Conservation (phyloP, 768 basidiomycete species). For the Collybia nuda region DNA sequence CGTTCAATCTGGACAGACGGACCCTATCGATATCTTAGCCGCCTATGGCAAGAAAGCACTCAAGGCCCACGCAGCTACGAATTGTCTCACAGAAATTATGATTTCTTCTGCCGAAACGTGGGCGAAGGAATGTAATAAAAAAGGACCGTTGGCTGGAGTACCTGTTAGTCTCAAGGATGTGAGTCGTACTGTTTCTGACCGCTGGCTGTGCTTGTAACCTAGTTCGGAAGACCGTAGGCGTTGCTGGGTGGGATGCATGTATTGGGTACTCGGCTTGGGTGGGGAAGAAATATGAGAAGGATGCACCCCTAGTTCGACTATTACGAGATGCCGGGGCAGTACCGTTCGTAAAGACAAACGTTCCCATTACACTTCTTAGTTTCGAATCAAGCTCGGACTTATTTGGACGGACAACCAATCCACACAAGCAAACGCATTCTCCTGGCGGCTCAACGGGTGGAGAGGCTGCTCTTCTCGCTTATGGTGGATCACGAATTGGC, state of each 20-base stretch:
- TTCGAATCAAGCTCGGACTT: constrained; percentile 57
- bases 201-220: constrained; percentile 8
- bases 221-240: constrained; percentile 40
- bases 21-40: constrained; percentile 32
- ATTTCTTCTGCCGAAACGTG: constrained; percentile 36
- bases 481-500: constrained; percentile 59
- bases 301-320: constrained; percentile 51
- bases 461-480: constrained; percentile 62
- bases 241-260: constrained; percentile 56
- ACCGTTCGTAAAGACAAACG: constrained; percentile 67
- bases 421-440: constrained; percentile 51
- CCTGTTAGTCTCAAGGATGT: constrained; percentile 56
- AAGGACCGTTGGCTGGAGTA: constrained; percentile 49
- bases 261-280: constrained; percentile 58
- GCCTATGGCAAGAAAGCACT: constrained; percentile 48
- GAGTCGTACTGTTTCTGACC: constrained; percentile 6
- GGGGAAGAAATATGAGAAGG: constrained; percentile 40
- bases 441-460: constrained; percentile 73
- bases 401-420: constrained; percentile 62
- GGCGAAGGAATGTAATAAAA: constrained; percentile 26
- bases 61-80: constrained; percentile 44
- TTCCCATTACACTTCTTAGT: constrained; percentile 59
- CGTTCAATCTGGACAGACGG: constrained; percentile 26
- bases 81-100: constrained; percentile 59
- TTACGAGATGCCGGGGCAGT: constrained; percentile 63